Percentiles rank a stretch among this genome's conserved stretches.
Evolutionary conservation across 805 yeast species (phyloP).

Genomic region (Metschnikowia reukaufii): DNA sequence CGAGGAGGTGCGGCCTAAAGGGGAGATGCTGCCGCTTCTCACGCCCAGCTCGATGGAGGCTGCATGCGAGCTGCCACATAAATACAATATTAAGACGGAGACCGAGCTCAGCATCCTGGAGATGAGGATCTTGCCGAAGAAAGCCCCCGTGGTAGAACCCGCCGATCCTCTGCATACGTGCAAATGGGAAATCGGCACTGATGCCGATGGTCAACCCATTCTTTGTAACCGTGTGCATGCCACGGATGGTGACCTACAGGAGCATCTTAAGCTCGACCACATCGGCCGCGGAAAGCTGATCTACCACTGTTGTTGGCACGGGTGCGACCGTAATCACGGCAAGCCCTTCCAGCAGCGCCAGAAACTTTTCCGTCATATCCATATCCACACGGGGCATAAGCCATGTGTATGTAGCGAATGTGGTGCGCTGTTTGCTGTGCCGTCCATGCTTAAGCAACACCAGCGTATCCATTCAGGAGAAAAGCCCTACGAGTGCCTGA

Average conservation of each 20-base stretch:
- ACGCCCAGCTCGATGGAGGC: constrained; percentile 14
- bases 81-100: background rate
- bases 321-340: constrained; percentile 62
- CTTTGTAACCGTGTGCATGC: constrained; percentile 53
- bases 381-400: constrained; percentile 81
- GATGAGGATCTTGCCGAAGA: constrained; percentile 33
- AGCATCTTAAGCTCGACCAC: constrained; percentile 68
- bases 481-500: constrained; percentile 72
- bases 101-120: constrained; percentile 29
- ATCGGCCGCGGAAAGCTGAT: constrained; percentile 69
- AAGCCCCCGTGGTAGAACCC: constrained; percentile 1
- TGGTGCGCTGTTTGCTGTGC: constrained; percentile 70
- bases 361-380: constrained; percentile 81
- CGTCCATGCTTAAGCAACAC: constrained; percentile 77
- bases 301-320: constrained; percentile 76
- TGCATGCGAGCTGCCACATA: constrained; percentile 1
- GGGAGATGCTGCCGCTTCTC: constrained; percentile 8
- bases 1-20: background rate
- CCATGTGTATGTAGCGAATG: constrained; percentile 77
- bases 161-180: constrained; percentile 43
- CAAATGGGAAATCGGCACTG: constrained; percentile 38
- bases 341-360: constrained; percentile 78
- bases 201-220: constrained; percentile 29
- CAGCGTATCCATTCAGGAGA: constrained; percentile 85
- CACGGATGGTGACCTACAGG: constrained; percentile 61